Conservation (phyloP, 2,329 filamentous ascomycete genomes). For the Emmonsia crescens region DNA sequence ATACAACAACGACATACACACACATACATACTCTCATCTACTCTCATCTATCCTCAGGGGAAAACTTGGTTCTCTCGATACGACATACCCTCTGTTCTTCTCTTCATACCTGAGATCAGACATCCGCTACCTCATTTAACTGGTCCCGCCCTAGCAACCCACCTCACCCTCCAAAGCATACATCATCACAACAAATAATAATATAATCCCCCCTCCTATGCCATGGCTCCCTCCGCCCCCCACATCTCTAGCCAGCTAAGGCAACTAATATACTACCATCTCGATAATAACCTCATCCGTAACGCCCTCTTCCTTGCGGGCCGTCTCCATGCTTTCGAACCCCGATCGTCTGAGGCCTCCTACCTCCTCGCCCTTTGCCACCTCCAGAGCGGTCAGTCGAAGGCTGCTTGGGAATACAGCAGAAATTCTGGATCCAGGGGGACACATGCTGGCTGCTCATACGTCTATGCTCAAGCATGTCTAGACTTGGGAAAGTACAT, state of each 20-base stretch:
- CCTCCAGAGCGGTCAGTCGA: constrained; percentile 68
- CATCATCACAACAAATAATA: not conserved
- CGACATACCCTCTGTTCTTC: not conserved
- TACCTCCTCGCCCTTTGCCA: constrained; percentile 81
- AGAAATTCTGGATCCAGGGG: constrained; percentile 60
- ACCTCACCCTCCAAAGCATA: not conserved
- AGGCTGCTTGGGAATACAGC: constrained; percentile 75
- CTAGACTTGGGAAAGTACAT: constrained; percentile 65
- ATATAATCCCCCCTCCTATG: constrained; percentile 10
- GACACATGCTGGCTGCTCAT: constrained; percentile 73
- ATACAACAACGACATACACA: too few relatives aligned
- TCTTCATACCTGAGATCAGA: not conserved
- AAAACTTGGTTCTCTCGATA: not conserved
- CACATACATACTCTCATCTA: not conserved
- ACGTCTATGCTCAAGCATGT: constrained; percentile 84
- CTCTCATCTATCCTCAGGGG: not conserved
- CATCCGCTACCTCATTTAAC: not conserved
- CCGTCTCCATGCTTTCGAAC: constrained; percentile 72
- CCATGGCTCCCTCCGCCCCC: constrained; percentile 46
- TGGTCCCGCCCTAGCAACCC: not conserved
- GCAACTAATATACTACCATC: constrained; percentile 58
- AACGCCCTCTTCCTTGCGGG: constrained; percentile 93
- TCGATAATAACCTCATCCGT: constrained; percentile 81
- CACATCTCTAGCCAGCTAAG: constrained; percentile 51
- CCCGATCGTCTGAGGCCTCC: constrained; percentile 64